A percentile compares a stretch with the other conserved stretches of the same genome.
phyloP scores from a whole-genome alignment of 257 asterid genomes.

The Leptodermis oblonga region DNA sequence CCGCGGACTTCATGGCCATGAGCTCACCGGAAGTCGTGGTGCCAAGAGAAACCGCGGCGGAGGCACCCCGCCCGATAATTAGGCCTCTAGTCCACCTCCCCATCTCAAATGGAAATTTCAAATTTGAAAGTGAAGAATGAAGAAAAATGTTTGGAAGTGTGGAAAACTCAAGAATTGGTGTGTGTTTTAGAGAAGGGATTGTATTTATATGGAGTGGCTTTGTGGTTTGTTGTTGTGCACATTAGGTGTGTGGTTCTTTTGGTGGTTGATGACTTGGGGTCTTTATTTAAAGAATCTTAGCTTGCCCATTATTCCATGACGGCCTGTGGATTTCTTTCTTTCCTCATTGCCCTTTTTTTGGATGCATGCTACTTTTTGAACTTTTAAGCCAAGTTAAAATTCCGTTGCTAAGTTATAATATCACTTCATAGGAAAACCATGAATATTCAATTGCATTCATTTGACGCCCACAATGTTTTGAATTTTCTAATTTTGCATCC shows the following conservation, averaged over 20 bases:
- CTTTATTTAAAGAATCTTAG: conserved; percentile 31
- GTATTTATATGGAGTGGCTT: conserved; percentile 26
- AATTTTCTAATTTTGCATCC: neutral
- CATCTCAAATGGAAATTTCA: conserved; percentile 12
- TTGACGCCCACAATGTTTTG: neutral
- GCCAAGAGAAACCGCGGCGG: conserved; percentile 69
- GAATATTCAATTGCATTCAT: neutral
- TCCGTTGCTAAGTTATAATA: neutral
- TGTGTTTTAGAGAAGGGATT: neutral
- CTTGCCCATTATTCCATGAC: conserved; percentile 25
- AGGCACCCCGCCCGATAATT: conserved; percentile 67
- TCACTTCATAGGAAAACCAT: neutral
- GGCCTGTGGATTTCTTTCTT: conserved; percentile 24
- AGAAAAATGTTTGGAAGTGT: neutral
- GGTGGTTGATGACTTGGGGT: conserved; percentile 34
- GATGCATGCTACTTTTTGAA: neutral
- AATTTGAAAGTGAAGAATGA: neutral
- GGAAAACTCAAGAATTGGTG: neutral
- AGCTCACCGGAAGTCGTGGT: conserved; percentile 39
- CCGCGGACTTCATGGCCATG: conserved; percentile 70
- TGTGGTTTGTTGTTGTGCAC: conserved; percentile 17
- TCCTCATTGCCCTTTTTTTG: neutral
- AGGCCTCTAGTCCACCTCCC: conserved; percentile 87
- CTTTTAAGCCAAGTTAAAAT: conserved; percentile 6
- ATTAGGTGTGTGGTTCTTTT: conserved; percentile 25